These are phyloP conservation scores for Astragalus glycyphyllos DNA, from an alignment of 306 rosid genomes.

Conservation along the genomic window DNA sequence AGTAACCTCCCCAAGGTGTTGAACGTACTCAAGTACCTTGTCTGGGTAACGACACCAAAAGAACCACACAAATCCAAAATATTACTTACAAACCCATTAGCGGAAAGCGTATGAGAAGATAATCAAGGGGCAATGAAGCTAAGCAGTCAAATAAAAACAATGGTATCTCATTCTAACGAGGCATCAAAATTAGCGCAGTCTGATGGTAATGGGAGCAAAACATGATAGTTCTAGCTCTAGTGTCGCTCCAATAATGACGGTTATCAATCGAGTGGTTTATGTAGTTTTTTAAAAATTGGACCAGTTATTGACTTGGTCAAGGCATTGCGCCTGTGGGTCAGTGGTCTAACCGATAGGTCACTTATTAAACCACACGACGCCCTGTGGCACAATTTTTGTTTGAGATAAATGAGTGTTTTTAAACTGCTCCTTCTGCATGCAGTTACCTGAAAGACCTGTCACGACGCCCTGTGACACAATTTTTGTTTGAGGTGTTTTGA, in stretches of 20 bases:
- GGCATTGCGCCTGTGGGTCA: too few relatives aligned
- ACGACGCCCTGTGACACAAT: too few relatives aligned
- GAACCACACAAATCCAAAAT: not conserved
- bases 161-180: not conserved
- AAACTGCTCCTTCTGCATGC: too few relatives aligned
- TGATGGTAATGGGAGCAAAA: not conserved
- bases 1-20: not conserved
- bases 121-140: not conserved
- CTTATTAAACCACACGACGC: too few relatives aligned
- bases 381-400: too few relatives aligned
- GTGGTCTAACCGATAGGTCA: too few relatives aligned
- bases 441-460: too few relatives aligned
- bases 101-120: not conserved
- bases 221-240: not conserved
- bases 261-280: not conserved
- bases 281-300: too few relatives aligned
- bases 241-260: not conserved
- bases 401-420: too few relatives aligned
- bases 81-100: not conserved
- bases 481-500: too few relatives aligned
- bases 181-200: not conserved
- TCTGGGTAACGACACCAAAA: not conserved
- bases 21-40: not conserved
- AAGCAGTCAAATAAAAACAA: not conserved
- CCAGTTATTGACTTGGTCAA: too few relatives aligned